These are phyloP conservation scores for Antitrichia curtipendula DNA, from an alignment of 225 moss, liverwort and hornwort species.

Conservation along the genomic window DNA sequence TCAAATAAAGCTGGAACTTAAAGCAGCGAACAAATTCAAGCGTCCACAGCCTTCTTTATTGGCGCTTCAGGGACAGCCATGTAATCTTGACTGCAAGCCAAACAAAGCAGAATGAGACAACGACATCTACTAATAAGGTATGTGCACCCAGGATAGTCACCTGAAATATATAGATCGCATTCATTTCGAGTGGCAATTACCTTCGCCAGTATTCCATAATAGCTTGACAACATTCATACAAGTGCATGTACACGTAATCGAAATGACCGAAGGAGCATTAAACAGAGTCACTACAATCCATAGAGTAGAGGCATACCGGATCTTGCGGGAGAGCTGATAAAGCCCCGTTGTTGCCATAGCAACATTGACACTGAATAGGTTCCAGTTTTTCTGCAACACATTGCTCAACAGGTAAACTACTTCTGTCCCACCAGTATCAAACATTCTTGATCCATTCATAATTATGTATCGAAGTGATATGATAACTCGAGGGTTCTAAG, in stretches of 20 bases:
- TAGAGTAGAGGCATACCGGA: slow-evolving; percentile 24
- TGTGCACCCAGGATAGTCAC: neutral
- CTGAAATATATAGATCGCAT: neutral
- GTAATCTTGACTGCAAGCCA: slow-evolving; percentile 45
- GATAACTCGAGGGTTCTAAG: neutral
- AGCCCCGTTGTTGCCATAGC: slow-evolving; percentile 77
- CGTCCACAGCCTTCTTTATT: slow-evolving; percentile 19
- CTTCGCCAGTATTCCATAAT: neutral
- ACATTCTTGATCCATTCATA: neutral
- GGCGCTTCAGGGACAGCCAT: slow-evolving; percentile 39
- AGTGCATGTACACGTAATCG: neutral
- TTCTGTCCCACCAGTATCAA: neutral
- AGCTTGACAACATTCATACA: neutral
- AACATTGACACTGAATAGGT: slow-evolving; percentile 79
- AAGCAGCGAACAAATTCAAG: slow-evolving; percentile 3
- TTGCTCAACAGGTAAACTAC: neutral
- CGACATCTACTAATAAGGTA: neutral
- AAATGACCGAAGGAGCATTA: neutral
- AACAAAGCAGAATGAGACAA: neutral
- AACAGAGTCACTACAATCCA: neutral
- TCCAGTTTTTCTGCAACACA: slow-evolving; percentile 88
- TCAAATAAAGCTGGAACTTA: neutral
- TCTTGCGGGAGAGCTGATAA: slow-evolving; percentile 80
- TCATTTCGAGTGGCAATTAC: neutral
- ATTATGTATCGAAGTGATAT: neutral